Evolutionary conservation across 2,329 filamentous ascomycete genomes (phyloP), one percentile per base, ranked within the genome.

Genomic region (Saccharata proteae): DNA sequence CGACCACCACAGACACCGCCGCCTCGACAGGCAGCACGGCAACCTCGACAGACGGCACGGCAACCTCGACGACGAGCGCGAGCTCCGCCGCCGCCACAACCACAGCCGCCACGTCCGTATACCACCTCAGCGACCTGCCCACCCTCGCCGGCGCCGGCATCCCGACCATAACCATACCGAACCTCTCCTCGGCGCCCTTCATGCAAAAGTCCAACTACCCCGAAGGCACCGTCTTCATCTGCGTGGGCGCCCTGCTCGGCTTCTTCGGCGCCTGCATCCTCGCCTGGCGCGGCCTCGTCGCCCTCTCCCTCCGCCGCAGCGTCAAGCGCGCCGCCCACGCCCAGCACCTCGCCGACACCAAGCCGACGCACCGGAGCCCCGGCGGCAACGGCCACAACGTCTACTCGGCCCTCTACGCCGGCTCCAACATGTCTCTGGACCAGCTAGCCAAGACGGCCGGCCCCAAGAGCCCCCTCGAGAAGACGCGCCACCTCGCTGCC

Each of bases 211-310:
- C 85, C 1, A 77, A 61, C 32, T 66, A 86, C 8, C 90, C 90
- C 3, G 81, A 96, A 48, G 90, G 90, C 33, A 94, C 88, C 4
- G 80, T 98, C 37, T 98, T 98, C 61, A 98, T 98, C 46, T 80
- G 77, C 14, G 90, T 96, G 1, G 90, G 90, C 26, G 80, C 85
- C 16, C 78, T 84, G 16, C 71, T 98, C 5, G 90, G 83, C 11
- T 78, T 85, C 42, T 73, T 94, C 40, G 83, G 76, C 8, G 63
- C 84, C 6, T 76, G 75, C n/a, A 73, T 96, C 26, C 67, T 98
- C 9, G 67, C 80, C 36, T 98, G 90, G 90, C 82, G 88, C 38
- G 77, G 69, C 30, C 70, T 94, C 34, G 76, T 94, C 37, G 85
- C 82, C 38, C 93, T 84, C 70, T 80, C 88, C 24, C 73, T 98